Percentiles rank a stretch among this genome's conserved stretches.
Conservation (phyloP, 2,329 filamentous ascomycete genomes). For the Colletotrichum shisoi region DNA sequence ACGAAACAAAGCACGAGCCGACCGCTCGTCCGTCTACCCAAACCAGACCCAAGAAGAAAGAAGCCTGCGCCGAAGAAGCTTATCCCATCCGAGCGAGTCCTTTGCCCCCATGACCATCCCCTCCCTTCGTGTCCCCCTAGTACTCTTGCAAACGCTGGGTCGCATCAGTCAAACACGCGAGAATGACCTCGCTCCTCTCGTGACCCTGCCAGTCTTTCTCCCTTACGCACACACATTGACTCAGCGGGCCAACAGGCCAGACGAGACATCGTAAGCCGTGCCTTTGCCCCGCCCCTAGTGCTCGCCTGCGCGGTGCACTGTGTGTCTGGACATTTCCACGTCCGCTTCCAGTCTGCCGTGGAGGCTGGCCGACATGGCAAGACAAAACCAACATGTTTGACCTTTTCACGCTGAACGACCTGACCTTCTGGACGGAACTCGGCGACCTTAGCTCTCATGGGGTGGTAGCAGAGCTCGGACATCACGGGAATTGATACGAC, state of each 20-base stretch:
- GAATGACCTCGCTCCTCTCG: not conserved
- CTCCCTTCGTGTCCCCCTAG: not conserved
- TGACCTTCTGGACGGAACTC: constrained; percentile 24
- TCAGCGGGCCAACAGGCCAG: not conserved
- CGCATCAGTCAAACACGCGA: constrained; percentile 13
- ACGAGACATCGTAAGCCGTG: not conserved
- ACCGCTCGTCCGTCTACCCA: constrained; percentile 7
- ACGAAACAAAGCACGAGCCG: constrained; percentile 2
- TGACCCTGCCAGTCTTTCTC: not conserved
- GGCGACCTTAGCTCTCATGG: not conserved
- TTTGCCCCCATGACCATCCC: too few species aligned
- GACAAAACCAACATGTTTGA: too few species aligned
- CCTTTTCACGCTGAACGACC: constrained; percentile 27
- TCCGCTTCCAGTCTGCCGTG: not conserved
- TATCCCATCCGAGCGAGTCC: constrained; percentile 2
- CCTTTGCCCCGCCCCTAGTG: not conserved
- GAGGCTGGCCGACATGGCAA: not conserved
- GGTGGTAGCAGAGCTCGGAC: not conserved
- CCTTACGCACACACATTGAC: not conserved
- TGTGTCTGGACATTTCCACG: not conserved
- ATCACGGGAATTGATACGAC: constrained; percentile 5
- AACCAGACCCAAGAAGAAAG: not conserved
- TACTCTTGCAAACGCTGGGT: constrained; percentile 4
- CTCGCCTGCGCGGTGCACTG: not conserved
- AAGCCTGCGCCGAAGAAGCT: constrained; percentile 21